phyloP scores from a whole-genome alignment of 305 asterid genomes.

The Fraxinus velutina region DNA sequence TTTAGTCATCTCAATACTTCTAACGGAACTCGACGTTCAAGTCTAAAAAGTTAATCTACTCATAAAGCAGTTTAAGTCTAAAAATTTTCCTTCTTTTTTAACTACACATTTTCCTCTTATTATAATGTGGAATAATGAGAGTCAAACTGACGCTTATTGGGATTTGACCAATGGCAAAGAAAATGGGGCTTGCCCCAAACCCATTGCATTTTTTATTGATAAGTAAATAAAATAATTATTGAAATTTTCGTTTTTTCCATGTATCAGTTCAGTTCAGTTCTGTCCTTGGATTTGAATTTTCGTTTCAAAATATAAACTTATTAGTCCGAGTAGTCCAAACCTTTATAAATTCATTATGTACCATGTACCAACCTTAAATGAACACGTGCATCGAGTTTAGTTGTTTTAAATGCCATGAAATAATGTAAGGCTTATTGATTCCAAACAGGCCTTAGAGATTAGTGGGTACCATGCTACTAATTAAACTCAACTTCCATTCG shows the following conservation, averaged over 20 bases:
- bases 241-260: not conserved
- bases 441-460: not conserved
- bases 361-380: not conserved
- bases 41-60: not conserved
- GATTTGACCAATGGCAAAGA: not conserved
- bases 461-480: not conserved
- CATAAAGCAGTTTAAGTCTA: not conserved
- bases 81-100: too few species aligned
- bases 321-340: not conserved
- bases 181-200: not conserved
- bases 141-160: not conserved
- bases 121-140: not conserved
- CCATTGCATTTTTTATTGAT: not conserved
- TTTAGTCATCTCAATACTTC: not conserved
- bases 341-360: not conserved
- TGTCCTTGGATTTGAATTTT: not conserved
- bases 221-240: too few species aligned
- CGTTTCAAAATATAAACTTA: not conserved
- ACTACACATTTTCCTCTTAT: not conserved
- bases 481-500: not conserved
- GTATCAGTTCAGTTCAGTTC: not conserved
- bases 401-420: not conserved
- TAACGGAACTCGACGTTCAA: not conserved
- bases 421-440: not conserved
- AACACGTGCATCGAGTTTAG: not conserved